phyloP scores from a whole-genome alignment of 1,284 basidiomycete species.

The Neolentinus lepideus region DNA sequence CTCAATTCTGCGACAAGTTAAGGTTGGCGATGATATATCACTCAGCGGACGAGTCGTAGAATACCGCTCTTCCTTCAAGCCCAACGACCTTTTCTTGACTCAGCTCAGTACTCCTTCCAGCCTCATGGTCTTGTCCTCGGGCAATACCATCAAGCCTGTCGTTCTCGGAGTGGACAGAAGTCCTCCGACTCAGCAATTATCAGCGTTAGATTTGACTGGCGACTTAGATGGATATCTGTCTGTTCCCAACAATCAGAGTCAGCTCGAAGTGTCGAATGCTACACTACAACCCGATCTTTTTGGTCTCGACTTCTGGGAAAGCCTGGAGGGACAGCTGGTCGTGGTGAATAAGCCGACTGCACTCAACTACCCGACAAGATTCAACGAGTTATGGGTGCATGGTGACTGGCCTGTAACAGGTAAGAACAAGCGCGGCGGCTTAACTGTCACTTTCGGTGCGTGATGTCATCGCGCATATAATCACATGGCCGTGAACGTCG shows the following conservation, averaged over 20 bases:
- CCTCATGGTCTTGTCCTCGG: constrained; percentile 37
- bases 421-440: constrained; percentile 49
- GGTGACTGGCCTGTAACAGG: constrained; percentile 53
- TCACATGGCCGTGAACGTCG: neutral
- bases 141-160: constrained; percentile 37
- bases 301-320: constrained; percentile 62
- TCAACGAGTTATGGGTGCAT: constrained; percentile 53
- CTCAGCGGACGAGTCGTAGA: constrained; percentile 41
- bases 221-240: constrained; percentile 50
- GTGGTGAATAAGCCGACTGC: constrained; percentile 42
- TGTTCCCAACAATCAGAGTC: constrained; percentile 47
- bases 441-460: constrained; percentile 45
- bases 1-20: constrained; percentile 28
- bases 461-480: neutral
- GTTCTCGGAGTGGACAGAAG: constrained; percentile 48
- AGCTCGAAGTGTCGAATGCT: constrained; percentile 36
- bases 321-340: constrained; percentile 55
- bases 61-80: constrained; percentile 34
- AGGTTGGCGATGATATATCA: constrained; percentile 43
- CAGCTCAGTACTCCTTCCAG: constrained; percentile 40
- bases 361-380: constrained; percentile 43
- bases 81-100: constrained; percentile 43
- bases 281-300: constrained; percentile 42
- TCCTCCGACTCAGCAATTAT: constrained; percentile 44
- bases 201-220: constrained; percentile 34